Base-by-base conservation (phyloP, 495 filamentous ascomycete species). In the Lasiosphaeria hispida region DNA sequence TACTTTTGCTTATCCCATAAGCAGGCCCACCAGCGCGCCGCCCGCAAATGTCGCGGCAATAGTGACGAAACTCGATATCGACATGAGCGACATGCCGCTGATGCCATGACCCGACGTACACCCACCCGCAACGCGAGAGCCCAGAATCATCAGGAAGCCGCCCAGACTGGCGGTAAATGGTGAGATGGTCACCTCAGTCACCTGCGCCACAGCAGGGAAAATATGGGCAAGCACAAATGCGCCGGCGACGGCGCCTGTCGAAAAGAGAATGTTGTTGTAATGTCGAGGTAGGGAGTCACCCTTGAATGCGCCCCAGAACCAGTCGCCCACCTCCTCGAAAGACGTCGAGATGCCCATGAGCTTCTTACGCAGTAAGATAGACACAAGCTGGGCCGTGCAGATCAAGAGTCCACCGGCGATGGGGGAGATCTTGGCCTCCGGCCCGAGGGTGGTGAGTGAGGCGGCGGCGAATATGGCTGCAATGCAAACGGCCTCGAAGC, bases 91-190 rank as follows among this genome's bases (percentile, higher is more conserved):
- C 48, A 84, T 74, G 4, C 81, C 81, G 33, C 73, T 80, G 59
- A 85, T 82, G 2, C 83, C 83, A 59, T 85, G 83, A 0, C 82
- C 83, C 30, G 78, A 83, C 0, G 82, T 84, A 55, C 82, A 85
- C 4, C 82, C 82, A 4, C 81, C 81, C 0, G 74, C 81, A 43
- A 83, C 67, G 48, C 80, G 66, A 18, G 80, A 72, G 8, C 83
- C 82, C 19, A 84, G 44, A 1, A 78, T 69, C 64, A 85, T 72
- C 44, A 80, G 56, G 23, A 74, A 67, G 13, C 80, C 80, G 17
- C 81, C 83, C 30, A 77, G 30, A 15, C 74, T 48, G 1, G 76
- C 70, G 49, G 65, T 68, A 35, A 54, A 17, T 33, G 73, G 73
- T 39, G 60, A 58, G 15, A 70, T 64, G 3, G 49, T 58, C 11